A percentile compares a stretch with the other conserved stretches of the same genome.
Conservation (phyloP, 176 grass and related monocot species). For the Sorghum bicolor region DNA sequence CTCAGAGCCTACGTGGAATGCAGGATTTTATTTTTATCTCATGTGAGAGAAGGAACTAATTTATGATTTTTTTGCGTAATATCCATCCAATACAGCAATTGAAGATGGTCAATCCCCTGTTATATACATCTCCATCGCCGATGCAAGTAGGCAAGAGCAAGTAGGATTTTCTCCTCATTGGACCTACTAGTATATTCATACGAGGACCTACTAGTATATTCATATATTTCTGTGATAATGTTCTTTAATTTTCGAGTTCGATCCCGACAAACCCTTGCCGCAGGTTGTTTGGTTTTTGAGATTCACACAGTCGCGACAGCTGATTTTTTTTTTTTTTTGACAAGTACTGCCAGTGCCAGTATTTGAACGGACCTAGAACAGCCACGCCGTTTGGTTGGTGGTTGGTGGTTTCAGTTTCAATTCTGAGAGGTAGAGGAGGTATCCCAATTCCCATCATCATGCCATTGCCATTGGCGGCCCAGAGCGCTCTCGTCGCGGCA, state of each 20-base stretch:
- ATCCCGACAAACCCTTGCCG: background rate
- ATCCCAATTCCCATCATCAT: slow-evolving; percentile 6
- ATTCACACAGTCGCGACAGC: background rate
- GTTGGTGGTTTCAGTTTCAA: background rate
- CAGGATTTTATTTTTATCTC: background rate
- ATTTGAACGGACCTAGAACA: background rate
- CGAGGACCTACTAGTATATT: no score
- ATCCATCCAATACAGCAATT: background rate
- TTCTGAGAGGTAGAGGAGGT: background rate
- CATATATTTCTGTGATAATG: background rate
- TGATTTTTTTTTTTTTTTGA: background rate
- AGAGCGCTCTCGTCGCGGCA: slow-evolving; percentile 26
- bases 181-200: background rate
- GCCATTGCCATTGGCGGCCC: background rate
- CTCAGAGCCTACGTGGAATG: no score
- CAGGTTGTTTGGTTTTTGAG: background rate
- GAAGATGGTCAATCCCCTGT: background rate
- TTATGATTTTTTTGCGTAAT: background rate
- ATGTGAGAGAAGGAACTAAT: background rate
- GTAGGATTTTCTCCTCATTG: background rate
- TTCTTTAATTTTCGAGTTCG: background rate
- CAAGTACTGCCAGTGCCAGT: background rate
- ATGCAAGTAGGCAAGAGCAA: background rate
- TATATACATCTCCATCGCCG: background rate
- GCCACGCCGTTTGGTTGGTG: background rate